Base-by-base conservation (phyloP, 2,329 filamentous ascomycete genomes). In the Pseudopyrenochaeta lycopersici region DNA sequence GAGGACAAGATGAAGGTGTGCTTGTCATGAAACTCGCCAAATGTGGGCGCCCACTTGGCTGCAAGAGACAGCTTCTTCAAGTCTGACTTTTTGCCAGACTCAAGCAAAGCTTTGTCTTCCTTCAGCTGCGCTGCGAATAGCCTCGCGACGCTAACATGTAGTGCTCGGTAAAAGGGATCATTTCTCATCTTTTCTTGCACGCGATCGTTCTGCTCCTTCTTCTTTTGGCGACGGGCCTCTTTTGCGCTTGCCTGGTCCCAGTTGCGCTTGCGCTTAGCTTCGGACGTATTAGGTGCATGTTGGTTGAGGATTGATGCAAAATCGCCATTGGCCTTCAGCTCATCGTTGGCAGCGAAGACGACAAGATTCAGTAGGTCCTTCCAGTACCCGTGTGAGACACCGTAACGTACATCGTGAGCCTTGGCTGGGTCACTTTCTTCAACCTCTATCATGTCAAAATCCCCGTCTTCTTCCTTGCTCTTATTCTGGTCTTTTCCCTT, bases 341-440 rank as follows among this genome's bases (percentile, higher is more conserved):
- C 74, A 18, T 76, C 73, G 45, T 84, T 80, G 20, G 77, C 81
- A 0, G 80, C 79, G 2, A 88, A 75, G 1, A 78, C 81, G 0
- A 87, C 75, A 2, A 87, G 76, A 59, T 87, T 87, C 2, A 86
- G 72, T 2, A 87, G 72, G 62, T 87, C 84, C 58, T 87, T 87
- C 84, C 84, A 88, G 70, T 87, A 87, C 0, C 85, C 84, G 46
- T 87, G 85, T 4, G 85, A 75, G 2, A 84, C 77, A 0, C 75
- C 75, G 44, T 67, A 66, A 31, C 64, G 70, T 40, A 76, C 66
- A 52, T 71, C 63, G 20, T 66, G 45, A 14, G 54, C 43, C 39
- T 64, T 66, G 57, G 27, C 48, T n/a, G 60, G 60, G 58, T 49
- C 58, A 15, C 58, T 55, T n/a, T 67, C 63, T 32, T 82, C 68